A percentile compares a stretch with the other conserved stretches of the same genome.
Evolutionary conservation across 1,139 yeast genomes (phyloP).

Genomic region (Suhomyces kunorum): DNA sequence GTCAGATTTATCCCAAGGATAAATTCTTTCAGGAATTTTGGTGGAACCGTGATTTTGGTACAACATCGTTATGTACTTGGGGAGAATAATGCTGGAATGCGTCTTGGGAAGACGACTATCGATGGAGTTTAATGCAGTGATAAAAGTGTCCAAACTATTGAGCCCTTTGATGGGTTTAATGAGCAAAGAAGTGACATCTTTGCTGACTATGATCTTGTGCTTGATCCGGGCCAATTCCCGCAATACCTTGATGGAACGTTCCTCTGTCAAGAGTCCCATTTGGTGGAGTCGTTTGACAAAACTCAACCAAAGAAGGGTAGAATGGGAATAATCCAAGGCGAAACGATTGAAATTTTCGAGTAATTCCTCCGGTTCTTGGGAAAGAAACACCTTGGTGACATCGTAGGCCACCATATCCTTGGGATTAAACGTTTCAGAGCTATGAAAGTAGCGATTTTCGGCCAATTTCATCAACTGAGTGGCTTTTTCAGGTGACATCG

Average conservation of each 20-base stretch:
- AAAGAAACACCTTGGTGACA: constrained; percentile 28
- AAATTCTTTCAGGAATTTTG: constrained; percentile 13
- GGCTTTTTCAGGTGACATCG: constrained; percentile 30
- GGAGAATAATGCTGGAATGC: constrained; percentile 23
- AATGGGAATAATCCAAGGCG: constrained; percentile 24
- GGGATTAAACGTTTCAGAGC: constrained; percentile 14
- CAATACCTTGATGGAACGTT: constrained; percentile 31
- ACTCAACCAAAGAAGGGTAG: constrained; percentile 39
- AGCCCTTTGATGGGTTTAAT: constrained; percentile 30
- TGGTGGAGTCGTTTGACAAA: constrained; percentile 36
- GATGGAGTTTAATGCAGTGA: constrained; percentile 16
- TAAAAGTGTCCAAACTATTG: constrained; percentile 23
- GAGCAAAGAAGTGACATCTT: constrained; percentile 31
- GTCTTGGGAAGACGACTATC: constrained; percentile 10
- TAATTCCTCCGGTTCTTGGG: constrained; percentile 37
- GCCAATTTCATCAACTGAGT: constrained; percentile 31
- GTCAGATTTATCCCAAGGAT: constrained; percentile 22
- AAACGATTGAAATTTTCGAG: constrained; percentile 34
- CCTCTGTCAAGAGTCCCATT: constrained; percentile 36
- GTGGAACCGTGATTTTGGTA: constrained; percentile 18
- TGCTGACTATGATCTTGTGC: constrained; percentile 29
- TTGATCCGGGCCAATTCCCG: constrained; percentile 27
- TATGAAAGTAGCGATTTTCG: constrained; percentile 24
- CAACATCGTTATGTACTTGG: constrained; percentile 33
- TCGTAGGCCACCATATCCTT: constrained; percentile 27